Percentiles rank a stretch among this genome's conserved stretches.
These are phyloP conservation scores for Exophiala xenobiotica DNA, from an alignment of 2,329 filamentous ascomycete species.

Conservation along the genomic window DNA sequence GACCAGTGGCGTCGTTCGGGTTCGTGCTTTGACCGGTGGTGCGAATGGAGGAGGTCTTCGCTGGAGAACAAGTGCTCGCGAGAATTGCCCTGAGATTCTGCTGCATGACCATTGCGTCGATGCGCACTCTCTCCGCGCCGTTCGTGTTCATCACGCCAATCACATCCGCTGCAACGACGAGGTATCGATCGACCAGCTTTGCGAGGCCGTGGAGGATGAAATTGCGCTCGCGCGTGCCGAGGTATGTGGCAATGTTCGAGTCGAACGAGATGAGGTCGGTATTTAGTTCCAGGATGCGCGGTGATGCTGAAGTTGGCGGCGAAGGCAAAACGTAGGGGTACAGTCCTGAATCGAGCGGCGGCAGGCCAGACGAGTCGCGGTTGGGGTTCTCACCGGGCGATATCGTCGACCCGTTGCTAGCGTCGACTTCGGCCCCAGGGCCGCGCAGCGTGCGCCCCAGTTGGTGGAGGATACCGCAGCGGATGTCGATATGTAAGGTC, in stretches of 20 bases:
- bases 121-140: slow-evolving; percentile 82
- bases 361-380: slow-evolving; percentile 48
- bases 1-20: slow-evolving; percentile 11
- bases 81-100: slow-evolving; percentile 94
- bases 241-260: slow-evolving; percentile 71
- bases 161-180: slow-evolving; percentile 69
- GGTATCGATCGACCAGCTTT: slow-evolving; percentile 72
- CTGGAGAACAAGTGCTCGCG: slow-evolving; percentile 29
- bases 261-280: slow-evolving; percentile 83
- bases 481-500: slow-evolving; percentile 84
- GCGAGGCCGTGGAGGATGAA: slow-evolving; percentile 78
- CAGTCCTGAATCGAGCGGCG: slow-evolving; percentile 41
- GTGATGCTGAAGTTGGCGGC: slow-evolving; percentile 48
- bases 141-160: slow-evolving; percentile 80
- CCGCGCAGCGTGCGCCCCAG: slow-evolving; percentile 64
- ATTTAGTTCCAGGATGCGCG: slow-evolving; percentile 79
- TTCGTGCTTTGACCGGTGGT: too few species aligned
- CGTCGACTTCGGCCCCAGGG: slow-evolving; percentile 36
- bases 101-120: slow-evolving; percentile 92
- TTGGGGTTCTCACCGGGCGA: slow-evolving; percentile 37
- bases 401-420: slow-evolving; percentile 20
- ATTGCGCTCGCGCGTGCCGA: slow-evolving; percentile 67
- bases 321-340: slow-evolving; percentile 46
- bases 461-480: slow-evolving; percentile 80
- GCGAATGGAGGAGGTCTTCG: too few species aligned